Conservation (phyloP, 2,329 filamentous ascomycete genomes). For the Claviceps purpurea region DNA sequence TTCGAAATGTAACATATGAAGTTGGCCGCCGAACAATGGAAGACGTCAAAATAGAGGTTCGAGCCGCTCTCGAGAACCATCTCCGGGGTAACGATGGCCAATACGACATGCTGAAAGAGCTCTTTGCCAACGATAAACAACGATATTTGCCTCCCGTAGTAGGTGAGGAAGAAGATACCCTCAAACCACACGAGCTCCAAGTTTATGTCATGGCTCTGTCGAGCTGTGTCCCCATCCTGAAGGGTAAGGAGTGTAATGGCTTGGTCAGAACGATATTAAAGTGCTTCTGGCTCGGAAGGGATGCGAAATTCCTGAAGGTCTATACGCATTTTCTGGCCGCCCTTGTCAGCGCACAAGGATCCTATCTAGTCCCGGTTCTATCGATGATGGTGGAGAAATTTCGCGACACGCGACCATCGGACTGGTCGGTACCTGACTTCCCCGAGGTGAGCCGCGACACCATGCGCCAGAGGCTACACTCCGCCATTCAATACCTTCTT, state of each 20-base stretch:
- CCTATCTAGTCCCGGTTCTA: conserved; percentile 61
- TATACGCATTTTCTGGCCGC: conserved; percentile 57
- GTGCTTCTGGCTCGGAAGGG: conserved; percentile 51
- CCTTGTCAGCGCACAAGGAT: conserved; percentile 70
- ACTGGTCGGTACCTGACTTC: conserved; percentile 38
- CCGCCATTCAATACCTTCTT: conserved; percentile 61
- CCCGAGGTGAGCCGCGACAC: conserved; percentile 46
- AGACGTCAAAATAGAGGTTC: conserved; percentile 41
- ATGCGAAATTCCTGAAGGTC: conserved; percentile 50
- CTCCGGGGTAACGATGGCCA: conserved; percentile 43
- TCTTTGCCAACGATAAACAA: conserved; percentile 38
- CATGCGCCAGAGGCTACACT: conserved; percentile 64
- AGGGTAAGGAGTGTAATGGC: conserved; percentile 42
- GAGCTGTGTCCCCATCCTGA: conserved; percentile 45
- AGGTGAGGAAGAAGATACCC: conserved; percentile 32
- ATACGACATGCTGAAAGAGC: conserved; percentile 47
- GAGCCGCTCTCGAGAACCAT: conserved; percentile 43
- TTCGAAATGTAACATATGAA: conserved; percentile 42
- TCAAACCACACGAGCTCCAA: conserved; percentile 42
- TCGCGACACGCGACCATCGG: conserved; percentile 33
- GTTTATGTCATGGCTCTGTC: conserved; percentile 51
- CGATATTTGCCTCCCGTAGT: conserved; percentile 24
- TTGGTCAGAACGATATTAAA: conserved; percentile 45
- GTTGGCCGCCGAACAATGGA: conserved; percentile 39
- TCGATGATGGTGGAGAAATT: conserved; percentile 74